phyloP scores from a whole-genome alignment of 371 early-diverging fungal genomes.

The Vavraia culicis region DNA sequence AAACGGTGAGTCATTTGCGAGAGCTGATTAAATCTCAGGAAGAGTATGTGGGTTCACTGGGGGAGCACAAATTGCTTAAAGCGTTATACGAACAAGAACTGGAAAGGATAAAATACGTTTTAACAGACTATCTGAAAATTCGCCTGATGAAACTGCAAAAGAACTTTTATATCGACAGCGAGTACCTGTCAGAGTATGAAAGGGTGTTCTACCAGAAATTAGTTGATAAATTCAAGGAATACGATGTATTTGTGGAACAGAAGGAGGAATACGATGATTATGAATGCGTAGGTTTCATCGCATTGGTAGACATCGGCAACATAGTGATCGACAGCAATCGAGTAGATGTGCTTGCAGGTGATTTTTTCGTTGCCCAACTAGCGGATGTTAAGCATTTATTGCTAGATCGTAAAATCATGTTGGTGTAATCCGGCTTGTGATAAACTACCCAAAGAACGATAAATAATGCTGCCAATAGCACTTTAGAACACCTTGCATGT shows the following conservation, averaged over 20 bases:
- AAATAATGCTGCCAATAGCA: no score
- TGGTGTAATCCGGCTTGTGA: conserved; percentile 16
- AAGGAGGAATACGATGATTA: neutral
- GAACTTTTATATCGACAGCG: conserved; percentile 10
- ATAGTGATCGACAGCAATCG: conserved; percentile 27
- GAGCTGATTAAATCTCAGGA: conserved; percentile 1
- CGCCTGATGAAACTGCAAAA: conserved; percentile 26
- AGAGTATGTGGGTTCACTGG: conserved; percentile 2
- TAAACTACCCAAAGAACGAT: no score
- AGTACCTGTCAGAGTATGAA: conserved; percentile 11
- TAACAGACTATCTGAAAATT: conserved; percentile 23
- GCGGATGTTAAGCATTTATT: conserved; percentile 20
- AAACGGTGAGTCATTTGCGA: conserved; percentile 5
- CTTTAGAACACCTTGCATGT: no score
- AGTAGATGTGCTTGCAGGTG: conserved; percentile 25
- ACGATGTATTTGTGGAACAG: conserved; percentile 5
- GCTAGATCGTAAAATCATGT: conserved; percentile 2
- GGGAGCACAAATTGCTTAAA: neutral
- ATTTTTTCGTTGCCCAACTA: conserved; percentile 32
- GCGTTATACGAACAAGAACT: conserved; percentile 31
- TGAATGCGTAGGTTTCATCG: conserved; percentile 33
- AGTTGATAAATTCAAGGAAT: conserved; percentile 1
- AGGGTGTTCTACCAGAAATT: conserved; percentile 5
- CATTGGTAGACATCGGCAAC: conserved; percentile 7
- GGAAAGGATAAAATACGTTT: conserved; percentile 30